phyloP scores from a whole-genome alignment of 2,329 filamentous ascomycete species.

The Claviceps capensis region DNA sequence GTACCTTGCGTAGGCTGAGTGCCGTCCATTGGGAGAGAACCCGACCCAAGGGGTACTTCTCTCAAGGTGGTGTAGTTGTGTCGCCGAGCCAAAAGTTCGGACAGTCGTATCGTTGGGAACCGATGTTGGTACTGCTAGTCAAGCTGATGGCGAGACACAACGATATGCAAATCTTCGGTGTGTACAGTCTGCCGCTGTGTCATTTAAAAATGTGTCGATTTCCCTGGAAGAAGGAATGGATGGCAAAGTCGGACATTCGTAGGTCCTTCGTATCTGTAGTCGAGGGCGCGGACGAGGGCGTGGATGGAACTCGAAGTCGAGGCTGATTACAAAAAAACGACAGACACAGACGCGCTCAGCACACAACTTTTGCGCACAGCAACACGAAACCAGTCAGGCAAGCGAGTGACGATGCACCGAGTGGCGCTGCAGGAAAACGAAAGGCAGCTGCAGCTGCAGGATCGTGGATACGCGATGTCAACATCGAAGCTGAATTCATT shows the following conservation, averaged over 20 bases:
- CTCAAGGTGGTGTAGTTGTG: not conserved
- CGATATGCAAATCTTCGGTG: not conserved
- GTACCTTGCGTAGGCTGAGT: constrained; percentile 31
- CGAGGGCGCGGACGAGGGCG: not conserved
- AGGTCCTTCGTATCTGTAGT: not conserved
- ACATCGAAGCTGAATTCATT: not conserved
- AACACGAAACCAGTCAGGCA: too few species aligned
- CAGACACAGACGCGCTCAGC: too few species aligned
- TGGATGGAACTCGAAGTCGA: not conserved
- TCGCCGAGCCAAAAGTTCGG: not conserved
- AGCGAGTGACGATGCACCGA: too few species aligned
- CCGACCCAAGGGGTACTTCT: constrained; percentile 5
- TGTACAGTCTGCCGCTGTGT: not conserved
- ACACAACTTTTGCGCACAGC: too few species aligned
- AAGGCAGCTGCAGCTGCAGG: not conserved
- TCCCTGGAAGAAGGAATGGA: not conserved
- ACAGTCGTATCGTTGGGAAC: not conserved
- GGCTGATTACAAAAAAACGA: not conserved
- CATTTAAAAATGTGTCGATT: not conserved
- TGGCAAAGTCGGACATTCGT: not conserved
- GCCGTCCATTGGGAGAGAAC: constrained; percentile 28
- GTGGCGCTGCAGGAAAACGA: too few species aligned
- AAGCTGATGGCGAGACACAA: not conserved
- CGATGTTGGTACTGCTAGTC: not conserved
- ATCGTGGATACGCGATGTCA: not conserved